Conservation (phyloP, 2,329 filamentous ascomycete species). For the Elsinoe fawcettii region DNA sequence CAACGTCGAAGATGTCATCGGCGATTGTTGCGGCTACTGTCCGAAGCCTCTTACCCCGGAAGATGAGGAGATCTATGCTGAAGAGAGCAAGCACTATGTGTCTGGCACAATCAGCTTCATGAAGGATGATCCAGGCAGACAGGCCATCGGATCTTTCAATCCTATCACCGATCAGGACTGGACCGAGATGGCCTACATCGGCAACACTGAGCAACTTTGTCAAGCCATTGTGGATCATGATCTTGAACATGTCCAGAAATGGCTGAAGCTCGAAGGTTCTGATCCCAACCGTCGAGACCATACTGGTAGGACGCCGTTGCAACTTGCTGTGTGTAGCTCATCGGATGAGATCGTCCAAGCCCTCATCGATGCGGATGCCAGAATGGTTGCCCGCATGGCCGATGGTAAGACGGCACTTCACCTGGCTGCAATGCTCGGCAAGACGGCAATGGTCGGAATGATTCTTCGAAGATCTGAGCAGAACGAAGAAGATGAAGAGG, state of each 20-base stretch:
- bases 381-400: constrained; percentile 64
- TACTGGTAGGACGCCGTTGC: constrained; percentile 69
- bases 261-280: constrained; percentile 58
- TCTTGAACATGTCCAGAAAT: constrained; percentile 60
- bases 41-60: constrained; percentile 61
- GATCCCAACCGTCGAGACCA: constrained; percentile 69
- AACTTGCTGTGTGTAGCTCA: constrained; percentile 63
- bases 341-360: constrained; percentile 61
- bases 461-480: constrained; percentile 65
- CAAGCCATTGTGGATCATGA: constrained; percentile 74
- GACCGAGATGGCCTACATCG: constrained; percentile 86
- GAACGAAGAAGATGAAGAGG: constrained; percentile 55
- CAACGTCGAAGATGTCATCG: constrained; percentile 61
- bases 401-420: constrained; percentile 80
- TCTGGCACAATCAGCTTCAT: constrained; percentile 67
- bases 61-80: constrained; percentile 61
- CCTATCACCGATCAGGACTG: constrained; percentile 75
- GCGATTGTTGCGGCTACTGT: constrained; percentile 76
- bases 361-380: constrained; percentile 63
- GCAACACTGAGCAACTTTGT: constrained; percentile 67
- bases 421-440: constrained; percentile 64
- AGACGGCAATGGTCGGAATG: constrained; percentile 60
- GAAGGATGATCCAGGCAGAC: constrained; percentile 72
- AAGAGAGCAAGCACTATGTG: constrained; percentile 68
- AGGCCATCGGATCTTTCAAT: constrained; percentile 66